Conservation (phyloP, 2,329 filamentous ascomycete genomes). For the Dactylellina sp. region DNA sequence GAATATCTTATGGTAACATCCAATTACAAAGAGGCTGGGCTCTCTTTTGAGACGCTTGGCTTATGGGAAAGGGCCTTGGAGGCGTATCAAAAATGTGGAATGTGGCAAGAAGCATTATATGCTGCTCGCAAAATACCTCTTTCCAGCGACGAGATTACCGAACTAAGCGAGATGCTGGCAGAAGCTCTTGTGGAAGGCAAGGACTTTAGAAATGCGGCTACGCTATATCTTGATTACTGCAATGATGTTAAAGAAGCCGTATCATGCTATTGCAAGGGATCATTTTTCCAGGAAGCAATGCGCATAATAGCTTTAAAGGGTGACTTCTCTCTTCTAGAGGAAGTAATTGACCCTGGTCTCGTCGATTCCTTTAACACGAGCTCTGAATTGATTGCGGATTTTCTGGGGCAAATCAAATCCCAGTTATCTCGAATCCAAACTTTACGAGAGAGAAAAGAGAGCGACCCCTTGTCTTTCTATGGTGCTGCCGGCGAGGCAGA, state of each 20-base stretch:
- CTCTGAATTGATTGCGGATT: conserved; percentile 93
- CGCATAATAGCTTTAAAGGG: conserved; percentile 68
- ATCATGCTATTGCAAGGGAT: conserved; percentile 84
- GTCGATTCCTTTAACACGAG: conserved; percentile 82
- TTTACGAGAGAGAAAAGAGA: conserved; percentile 80
- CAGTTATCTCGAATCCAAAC: conserved; percentile 89
- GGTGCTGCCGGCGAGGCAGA: conserved; percentile 70
- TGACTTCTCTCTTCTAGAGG: conserved; percentile 68
- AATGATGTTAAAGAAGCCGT: conserved; percentile 76
- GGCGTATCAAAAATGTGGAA: conserved; percentile 84
- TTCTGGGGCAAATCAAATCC: conserved; percentile 82
- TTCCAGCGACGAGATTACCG: conserved; percentile 70
- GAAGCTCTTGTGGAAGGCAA: conserved; percentile 85
- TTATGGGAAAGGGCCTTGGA: conserved; percentile 80
- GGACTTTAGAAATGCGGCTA: conserved; percentile 82
- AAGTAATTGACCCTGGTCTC: conserved; percentile 80
- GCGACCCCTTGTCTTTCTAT: conserved; percentile 80
- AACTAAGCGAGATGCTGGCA: conserved; percentile 79
- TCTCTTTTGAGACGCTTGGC: conserved; percentile 87
- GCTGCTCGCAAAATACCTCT: conserved; percentile 78
- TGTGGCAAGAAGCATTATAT: conserved; percentile 92
- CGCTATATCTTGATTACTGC: conserved; percentile 84
- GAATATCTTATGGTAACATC: conserved; percentile 79
- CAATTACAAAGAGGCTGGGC: conserved; percentile 84
- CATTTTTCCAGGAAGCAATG: conserved; percentile 88